A percentile compares a stretch with the other conserved stretches of the same genome.
phyloP scores from a whole-genome alignment of 257 asterid genomes.

The Haberlea rhodopensis region DNA sequence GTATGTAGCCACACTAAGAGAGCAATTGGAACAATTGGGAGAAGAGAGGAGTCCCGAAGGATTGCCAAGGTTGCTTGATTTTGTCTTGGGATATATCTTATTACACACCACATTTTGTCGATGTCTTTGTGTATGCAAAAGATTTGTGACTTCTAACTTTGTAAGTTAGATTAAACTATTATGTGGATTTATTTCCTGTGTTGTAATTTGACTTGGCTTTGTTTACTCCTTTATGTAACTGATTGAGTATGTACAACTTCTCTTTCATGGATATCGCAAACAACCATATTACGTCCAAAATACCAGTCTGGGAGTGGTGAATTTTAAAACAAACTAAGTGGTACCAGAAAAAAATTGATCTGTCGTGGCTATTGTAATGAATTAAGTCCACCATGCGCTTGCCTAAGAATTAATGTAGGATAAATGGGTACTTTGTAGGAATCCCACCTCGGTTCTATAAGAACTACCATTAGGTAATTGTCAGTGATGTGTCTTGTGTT shows the following conservation, averaged over 20 bases:
- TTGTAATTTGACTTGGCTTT: neutral
- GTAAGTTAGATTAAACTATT: neutral
- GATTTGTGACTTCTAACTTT: slow-evolving; percentile 2
- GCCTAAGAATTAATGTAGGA: neutral
- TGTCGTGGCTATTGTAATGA: neutral
- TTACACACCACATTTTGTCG: neutral
- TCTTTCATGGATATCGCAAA: slow-evolving; percentile 11
- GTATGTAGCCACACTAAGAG: slow-evolving; percentile 87
- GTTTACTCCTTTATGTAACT: neutral
- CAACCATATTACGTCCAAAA: no score
- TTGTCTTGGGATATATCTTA: slow-evolving; percentile 6
- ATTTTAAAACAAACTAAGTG: neutral
- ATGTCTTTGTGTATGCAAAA: neutral
- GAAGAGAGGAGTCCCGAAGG: slow-evolving; percentile 79
- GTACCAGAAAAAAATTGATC: neutral
- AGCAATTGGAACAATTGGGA: slow-evolving; percentile 83
- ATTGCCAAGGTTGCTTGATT: slow-evolving; percentile 63
- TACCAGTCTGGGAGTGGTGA: no score
- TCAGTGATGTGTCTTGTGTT: neutral
- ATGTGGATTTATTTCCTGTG: neutral
- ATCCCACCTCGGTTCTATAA: neutral
- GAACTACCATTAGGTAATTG: neutral
- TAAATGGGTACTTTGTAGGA: neutral
- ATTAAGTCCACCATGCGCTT: neutral
- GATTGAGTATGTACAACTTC: slow-evolving; percentile 7